phyloP scores from a whole-genome alignment of 2,329 filamentous ascomycete species.

The Aspergillus sp. region DNA sequence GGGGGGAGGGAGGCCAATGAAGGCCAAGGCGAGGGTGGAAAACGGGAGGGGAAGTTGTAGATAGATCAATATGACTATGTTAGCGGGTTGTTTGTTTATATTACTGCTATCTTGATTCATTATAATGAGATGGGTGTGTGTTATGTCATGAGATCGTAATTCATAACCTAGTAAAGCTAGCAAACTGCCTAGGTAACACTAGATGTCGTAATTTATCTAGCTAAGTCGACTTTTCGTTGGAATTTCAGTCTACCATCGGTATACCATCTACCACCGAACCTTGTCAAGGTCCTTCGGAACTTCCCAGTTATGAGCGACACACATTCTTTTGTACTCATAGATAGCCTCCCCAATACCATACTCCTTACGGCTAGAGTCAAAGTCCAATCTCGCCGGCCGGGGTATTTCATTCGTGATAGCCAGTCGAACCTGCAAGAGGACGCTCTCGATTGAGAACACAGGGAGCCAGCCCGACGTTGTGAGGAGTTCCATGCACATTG shows the following conservation, averaged over 20 bases:
- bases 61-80: too few species aligned
- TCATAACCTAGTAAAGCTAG: too few species aligned
- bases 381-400: constrained; percentile 68
- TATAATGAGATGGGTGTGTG: too few species aligned
- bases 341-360: constrained; percentile 7
- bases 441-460: constrained; percentile 70
- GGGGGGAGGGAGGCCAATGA: not conserved
- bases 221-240: too few species aligned
- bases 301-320: constrained; percentile 5
- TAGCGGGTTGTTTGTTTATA: too few species aligned
- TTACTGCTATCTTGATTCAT: too few species aligned
- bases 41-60: constrained; percentile 13
- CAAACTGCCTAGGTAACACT: too few species aligned
- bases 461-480: constrained; percentile 82
- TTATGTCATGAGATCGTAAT: too few species aligned
- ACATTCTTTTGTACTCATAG: constrained; percentile 6
- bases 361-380: not conserved
- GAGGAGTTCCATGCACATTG: constrained; percentile 80
- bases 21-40: not conserved
- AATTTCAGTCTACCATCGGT: too few species aligned
- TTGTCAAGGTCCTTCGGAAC: constrained; percentile 6
- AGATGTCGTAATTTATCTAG: too few species aligned
- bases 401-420: constrained; percentile 70
- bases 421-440: constrained; percentile 77
- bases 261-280: constrained; percentile 1